Conservation (phyloP, 352 stramenopile genomes). For the Lagenidium giganteum region DNA sequence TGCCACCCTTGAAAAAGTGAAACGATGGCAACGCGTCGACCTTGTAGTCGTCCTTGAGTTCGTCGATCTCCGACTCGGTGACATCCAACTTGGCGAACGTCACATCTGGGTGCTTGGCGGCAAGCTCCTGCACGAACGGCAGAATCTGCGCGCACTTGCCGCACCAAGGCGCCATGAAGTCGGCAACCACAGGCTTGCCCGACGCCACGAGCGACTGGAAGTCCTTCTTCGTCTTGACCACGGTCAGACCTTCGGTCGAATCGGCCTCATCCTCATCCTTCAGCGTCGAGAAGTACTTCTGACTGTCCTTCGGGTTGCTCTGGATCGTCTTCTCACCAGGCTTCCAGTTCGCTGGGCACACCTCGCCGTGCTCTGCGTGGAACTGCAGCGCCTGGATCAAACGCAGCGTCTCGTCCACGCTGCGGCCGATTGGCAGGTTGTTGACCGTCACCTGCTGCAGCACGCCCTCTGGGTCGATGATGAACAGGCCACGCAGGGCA, state of each 20-base stretch:
- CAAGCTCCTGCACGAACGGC: conserved; percentile 66
- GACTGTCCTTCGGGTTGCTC: conserved; percentile 70
- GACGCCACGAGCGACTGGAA: conserved; percentile 59
- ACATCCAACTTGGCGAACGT: conserved; percentile 80
- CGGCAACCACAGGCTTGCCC: conserved; percentile 69
- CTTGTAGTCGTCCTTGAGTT: conserved; percentile 68
- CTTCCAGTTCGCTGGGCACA: conserved; percentile 92
- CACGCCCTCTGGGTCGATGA: conserved; percentile 89
- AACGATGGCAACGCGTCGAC: conserved; percentile 80
- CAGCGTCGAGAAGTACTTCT: conserved; percentile 83
- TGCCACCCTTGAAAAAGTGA: conserved; percentile 81
- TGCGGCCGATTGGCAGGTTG: conserved; percentile 90
- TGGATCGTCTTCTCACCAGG: conserved; percentile 89
- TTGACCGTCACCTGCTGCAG: conserved; percentile 89
- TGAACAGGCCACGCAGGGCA: conserved; percentile 89
- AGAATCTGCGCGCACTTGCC: conserved; percentile 84
- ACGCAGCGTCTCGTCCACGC: conserved; percentile 90
- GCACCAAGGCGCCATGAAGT: conserved; percentile 86
- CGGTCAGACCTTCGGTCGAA: conserved; percentile 30
- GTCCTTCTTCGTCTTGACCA: conserved; percentile 53
- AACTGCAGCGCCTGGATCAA: conserved; percentile 93
- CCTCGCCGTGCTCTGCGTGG: conserved; percentile 88
- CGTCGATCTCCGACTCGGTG: conserved; percentile 59
- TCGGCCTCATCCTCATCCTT: conserved; percentile 30
- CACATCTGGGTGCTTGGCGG: conserved; percentile 54